phyloP scores from a whole-genome alignment of 768 basidiomycete genomes.

The Russula virescens region DNA sequence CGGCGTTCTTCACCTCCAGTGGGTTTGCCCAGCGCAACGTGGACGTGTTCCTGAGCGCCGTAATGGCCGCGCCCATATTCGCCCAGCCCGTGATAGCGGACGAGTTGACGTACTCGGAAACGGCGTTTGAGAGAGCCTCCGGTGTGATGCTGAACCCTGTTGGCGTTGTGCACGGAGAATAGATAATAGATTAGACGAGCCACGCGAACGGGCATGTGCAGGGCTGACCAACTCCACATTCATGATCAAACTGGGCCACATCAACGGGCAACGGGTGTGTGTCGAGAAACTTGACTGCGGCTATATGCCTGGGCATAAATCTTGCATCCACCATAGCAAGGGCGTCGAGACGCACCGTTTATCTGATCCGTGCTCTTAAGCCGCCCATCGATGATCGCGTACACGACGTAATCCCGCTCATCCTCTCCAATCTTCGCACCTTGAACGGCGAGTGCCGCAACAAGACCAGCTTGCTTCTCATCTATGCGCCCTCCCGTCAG shows the following conservation, averaged over 20 bases:
- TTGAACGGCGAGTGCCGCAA: slow-evolving; percentile 60
- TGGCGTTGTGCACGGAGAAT: background rate
- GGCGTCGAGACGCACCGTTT: slow-evolving; percentile 48
- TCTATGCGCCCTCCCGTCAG: slow-evolving; percentile 48
- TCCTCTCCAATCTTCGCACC: slow-evolving; percentile 55
- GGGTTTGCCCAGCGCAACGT: slow-evolving; percentile 78
- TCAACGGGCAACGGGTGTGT: slow-evolving; percentile 55
- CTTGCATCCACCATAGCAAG: background rate
- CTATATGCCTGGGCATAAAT: slow-evolving; percentile 35
- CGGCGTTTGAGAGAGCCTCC: slow-evolving; percentile 51
- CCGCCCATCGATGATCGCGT: slow-evolving; percentile 63
- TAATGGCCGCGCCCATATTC: slow-evolving; percentile 61
- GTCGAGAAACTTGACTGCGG: slow-evolving; percentile 72
- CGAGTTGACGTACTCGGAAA: slow-evolving; percentile 52
- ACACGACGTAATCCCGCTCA: slow-evolving; percentile 58
- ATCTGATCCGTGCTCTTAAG: slow-evolving; percentile 85
- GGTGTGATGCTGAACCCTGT: slow-evolving; percentile 75
- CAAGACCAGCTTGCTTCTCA: slow-evolving; percentile 70
- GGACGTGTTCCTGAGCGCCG: slow-evolving; percentile 53
- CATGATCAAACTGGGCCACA: slow-evolving; percentile 62
- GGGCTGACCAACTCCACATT: slow-evolving; percentile 81
- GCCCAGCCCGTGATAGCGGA: slow-evolving; percentile 66
- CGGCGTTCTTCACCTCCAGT: slow-evolving; percentile 76
- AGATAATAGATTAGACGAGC: background rate
- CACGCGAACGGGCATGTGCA: slow-evolving; percentile 5